Evolutionary conservation across 805 yeast genomes (phyloP).

Genomic region (Lachancea quebecensis): DNA sequence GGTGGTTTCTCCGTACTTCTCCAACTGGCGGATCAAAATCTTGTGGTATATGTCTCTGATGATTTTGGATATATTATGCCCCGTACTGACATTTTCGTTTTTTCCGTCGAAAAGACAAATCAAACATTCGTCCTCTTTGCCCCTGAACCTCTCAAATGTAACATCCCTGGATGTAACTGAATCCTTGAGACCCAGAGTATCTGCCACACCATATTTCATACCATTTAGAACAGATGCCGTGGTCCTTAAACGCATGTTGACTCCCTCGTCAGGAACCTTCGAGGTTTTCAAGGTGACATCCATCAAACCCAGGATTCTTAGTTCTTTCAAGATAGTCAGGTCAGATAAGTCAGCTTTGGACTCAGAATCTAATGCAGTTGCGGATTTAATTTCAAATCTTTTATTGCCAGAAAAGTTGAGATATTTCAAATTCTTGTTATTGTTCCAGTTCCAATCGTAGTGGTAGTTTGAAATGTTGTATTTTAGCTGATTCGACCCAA

Average conservation of each 20-base stretch:
- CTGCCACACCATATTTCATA: conserved; percentile 88
- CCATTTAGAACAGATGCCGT: conserved; percentile 73
- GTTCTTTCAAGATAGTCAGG: conserved; percentile 63
- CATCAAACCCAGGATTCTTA: conserved; percentile 78
- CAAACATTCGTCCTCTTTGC: conserved; percentile 72
- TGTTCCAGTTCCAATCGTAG: conserved; percentile 97
- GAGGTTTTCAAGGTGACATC: conserved; percentile 91
- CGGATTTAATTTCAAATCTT: conserved; percentile 77
- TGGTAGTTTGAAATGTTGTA: conserved; percentile 92
- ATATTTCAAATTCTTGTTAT: conserved; percentile 66
- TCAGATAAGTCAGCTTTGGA: conserved; percentile 45
- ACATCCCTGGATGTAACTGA: conserved; percentile 72
- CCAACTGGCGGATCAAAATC: conserved; percentile 49
- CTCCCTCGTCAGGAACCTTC: conserved; percentile 80
- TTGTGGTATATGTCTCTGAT: conserved; percentile 64
- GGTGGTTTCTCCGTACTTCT: conserved; percentile 33
- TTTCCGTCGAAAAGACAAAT: conserved; percentile 85
- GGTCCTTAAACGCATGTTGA: conserved; percentile 79
- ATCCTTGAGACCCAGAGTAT: conserved; percentile 63
- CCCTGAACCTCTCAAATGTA: conserved; percentile 80
- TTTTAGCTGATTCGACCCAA: conserved; percentile 82
- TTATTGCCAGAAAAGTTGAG: conserved; percentile 90
- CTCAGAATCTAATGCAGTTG: conserved; percentile 34
- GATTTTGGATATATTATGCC: conserved; percentile 61
- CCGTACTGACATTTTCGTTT: conserved; percentile 41